Base-by-base conservation (phyloP, 345 rosid species). In the Gossypium australe region DNA sequence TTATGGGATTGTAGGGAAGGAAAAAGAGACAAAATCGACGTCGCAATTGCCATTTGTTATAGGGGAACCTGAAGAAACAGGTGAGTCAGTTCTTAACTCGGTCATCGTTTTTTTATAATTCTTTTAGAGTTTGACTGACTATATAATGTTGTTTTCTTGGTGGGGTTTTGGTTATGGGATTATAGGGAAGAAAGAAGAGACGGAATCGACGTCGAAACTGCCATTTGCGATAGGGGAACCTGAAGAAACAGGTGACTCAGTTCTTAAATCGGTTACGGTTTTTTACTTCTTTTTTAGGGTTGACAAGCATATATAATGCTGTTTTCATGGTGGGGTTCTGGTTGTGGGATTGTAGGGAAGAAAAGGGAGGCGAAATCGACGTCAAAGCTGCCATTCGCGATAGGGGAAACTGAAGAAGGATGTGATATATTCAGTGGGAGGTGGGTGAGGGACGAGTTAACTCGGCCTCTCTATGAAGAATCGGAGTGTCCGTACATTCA, bases 401-500 rank as follows among this genome's bases (percentile, higher is more conserved):
- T 83, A 0, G 95, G 92, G 57, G 86, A 77, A 84, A 79, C 76
- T 2, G 87, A 82, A 58, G 94, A 85, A 74, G 90, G 80, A 0
- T 96, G 99, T 75, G 95, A 93, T 51, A 45, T 90, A 34, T 96
- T 88, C 80, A 84, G 86, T 18, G 99, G 99, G 62, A 88, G 84
- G 22, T 96, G 99, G 99, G 89, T 96, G 10, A 63, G 87, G 82
- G 99, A 93, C 75, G 84, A 90, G 81, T 73, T 64, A 45, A 86
- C 71, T 43, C 83, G 91, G 77, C 99, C 99, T 56, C 88, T 52
- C 27, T 96, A 96, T 73, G 76, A 92, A 74, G 99, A 96, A 82
- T 83, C 89, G 71, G 97, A 93, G 67, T 96, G 99, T 74, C 99
- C 99, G 13, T 96, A 93, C 80, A 92, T 96, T 3, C 97, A 89